Percentiles rank a stretch among this genome's conserved stretches.
Conservation (phyloP, 768 basidiomycete species). For the Tylopilus vinaceipallidus region DNA sequence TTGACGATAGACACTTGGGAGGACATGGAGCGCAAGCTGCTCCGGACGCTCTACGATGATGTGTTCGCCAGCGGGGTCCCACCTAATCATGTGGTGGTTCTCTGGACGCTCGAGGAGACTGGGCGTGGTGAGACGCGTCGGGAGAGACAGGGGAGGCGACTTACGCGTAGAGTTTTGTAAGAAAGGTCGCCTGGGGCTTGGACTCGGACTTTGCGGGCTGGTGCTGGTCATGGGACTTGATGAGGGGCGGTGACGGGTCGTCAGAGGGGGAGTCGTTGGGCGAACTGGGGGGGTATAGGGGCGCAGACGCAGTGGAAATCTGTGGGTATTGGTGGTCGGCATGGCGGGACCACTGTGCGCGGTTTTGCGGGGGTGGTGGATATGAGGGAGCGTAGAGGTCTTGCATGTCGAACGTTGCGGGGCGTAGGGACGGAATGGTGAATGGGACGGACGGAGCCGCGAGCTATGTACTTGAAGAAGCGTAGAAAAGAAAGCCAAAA, state of each 20-base stretch:
- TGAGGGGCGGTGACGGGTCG: conserved; percentile 43
- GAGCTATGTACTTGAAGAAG: conserved; percentile 34
- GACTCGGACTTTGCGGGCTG: conserved; percentile 65
- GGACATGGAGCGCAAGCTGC: conserved; percentile 90
- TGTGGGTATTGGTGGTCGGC: conserved; percentile 35
- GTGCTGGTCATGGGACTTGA: conserved; percentile 41
- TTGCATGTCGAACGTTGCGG: conserved; percentile 43
- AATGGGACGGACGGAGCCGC: conserved; percentile 28
- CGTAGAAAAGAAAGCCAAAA: conserved; percentile 31
- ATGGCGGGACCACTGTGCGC: conserved; percentile 37
- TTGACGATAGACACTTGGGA: conserved; percentile 93
- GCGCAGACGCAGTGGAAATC: conserved; percentile 33
- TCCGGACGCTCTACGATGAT: conserved; percentile 95
- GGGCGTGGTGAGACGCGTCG: conserved; percentile 19
- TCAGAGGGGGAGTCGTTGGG: conserved; percentile 44
- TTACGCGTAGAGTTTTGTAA: conserved; percentile 95
- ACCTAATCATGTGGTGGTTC: conserved; percentile 96
- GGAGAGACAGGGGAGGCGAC: conserved; percentile 34
- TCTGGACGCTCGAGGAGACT: conserved; percentile 88
- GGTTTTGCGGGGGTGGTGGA: conserved; percentile 36
- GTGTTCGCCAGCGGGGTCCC: conserved; percentile 90
- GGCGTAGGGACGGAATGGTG: conserved; percentile 40
- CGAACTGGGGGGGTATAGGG: conserved; percentile 34
- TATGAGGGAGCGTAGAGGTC: conserved; percentile 47
- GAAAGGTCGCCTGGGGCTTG: conserved; percentile 91